These are phyloP conservation scores for Carex littledalei DNA, from an alignment of 176 grass and related monocot species.

Conservation along the genomic window DNA sequence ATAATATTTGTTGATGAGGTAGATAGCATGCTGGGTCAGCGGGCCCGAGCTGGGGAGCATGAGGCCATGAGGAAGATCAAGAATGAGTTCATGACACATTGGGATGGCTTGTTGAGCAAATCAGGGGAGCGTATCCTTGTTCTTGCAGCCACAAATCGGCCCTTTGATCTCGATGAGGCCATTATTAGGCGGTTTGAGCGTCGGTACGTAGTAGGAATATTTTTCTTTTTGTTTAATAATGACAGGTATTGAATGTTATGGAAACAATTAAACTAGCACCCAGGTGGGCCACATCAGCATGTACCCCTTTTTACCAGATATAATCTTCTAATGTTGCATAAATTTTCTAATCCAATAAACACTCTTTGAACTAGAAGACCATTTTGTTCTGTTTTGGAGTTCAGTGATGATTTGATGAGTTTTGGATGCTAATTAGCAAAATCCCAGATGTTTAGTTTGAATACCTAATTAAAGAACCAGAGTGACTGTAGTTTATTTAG, in stretches of 20 bases:
- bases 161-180: conserved; percentile 98
- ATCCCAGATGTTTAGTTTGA: not conserved
- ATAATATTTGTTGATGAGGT: conserved; percentile 99
- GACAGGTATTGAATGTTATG: not conserved
- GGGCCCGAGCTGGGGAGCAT: conserved; percentile 73
- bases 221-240: not conserved
- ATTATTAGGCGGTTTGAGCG: conserved; percentile 96
- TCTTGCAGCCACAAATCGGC: conserved; percentile 94
- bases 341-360: not conserved
- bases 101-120: conserved; percentile 90
- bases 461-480: not conserved
- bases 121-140: conserved; percentile 78
- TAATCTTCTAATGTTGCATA: not conserved
- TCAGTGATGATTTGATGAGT: not conserved
- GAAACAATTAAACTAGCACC: not conserved
- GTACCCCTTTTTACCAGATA: not conserved
- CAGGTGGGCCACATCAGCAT: not conserved
- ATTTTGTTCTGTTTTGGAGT: not conserved
- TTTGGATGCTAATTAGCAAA: not conserved
- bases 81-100: conserved; percentile 98
- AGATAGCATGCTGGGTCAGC: conserved; percentile 89
- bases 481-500: not conserved
- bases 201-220: conserved; percentile 50
- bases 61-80: conserved; percentile 99
- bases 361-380: not conserved